Evolutionary conservation across 805 yeast species (phyloP).

Genomic region (Brettanomyces naardenensis): DNA sequence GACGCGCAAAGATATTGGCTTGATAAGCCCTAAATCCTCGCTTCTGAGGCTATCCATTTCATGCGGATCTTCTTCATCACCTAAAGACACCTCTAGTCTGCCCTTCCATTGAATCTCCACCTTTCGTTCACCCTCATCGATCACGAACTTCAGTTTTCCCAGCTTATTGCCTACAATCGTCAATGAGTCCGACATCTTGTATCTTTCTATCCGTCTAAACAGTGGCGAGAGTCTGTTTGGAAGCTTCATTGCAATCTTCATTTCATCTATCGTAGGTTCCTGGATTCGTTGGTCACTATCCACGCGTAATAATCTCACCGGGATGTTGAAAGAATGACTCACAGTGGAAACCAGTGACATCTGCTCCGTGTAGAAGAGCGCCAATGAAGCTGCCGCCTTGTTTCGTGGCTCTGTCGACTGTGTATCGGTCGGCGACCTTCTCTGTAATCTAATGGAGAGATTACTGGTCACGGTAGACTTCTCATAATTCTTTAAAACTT

Average conservation of each 20-base stretch:
- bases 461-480: slow-evolving; percentile 40
- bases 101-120: slow-evolving; percentile 57
- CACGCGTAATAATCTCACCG: slow-evolving; percentile 54
- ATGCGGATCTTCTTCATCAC: slow-evolving; percentile 14
- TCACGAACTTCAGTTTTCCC: slow-evolving; percentile 43
- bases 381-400: slow-evolving; percentile 40
- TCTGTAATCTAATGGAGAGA: slow-evolving; percentile 43
- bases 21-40: slow-evolving; percentile 9
- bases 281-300: slow-evolving; percentile 43
- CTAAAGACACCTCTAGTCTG: slow-evolving; percentile 33
- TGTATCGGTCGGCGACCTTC: slow-evolving; percentile 20
- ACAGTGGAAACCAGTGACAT: slow-evolving; percentile 35
- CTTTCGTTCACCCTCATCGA: slow-evolving; percentile 47
- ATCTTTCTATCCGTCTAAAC: slow-evolving; percentile 60
- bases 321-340: slow-evolving; percentile 61
- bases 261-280: slow-evolving; percentile 56
- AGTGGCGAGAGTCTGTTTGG: slow-evolving; percentile 42
- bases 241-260: slow-evolving; percentile 48
- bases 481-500: slow-evolving; percentile 51
- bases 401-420: slow-evolving; percentile 9
- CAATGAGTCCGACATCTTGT: slow-evolving; percentile 43
- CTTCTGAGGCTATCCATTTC: slow-evolving; percentile 1
- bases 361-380: slow-evolving; percentile 45
- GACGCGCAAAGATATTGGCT: slow-evolving; percentile 41
- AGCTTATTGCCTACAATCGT: slow-evolving; percentile 40